Evolutionary conservation across 139 green algal species (phyloP).

Genomic region (Asterochloris sp.): DNA sequence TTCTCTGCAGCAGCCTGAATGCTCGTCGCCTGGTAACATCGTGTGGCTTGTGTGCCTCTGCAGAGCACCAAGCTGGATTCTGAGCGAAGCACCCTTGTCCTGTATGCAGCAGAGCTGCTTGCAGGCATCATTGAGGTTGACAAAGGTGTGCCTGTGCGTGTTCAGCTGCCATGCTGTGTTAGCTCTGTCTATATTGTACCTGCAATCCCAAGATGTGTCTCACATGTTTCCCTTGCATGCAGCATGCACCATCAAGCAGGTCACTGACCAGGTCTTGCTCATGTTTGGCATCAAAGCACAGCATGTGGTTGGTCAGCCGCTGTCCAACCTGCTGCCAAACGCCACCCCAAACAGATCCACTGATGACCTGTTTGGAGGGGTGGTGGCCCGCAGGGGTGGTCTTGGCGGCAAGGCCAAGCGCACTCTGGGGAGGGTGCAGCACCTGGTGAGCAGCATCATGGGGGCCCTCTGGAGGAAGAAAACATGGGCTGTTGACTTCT

Average conservation of each 20-base stretch:
- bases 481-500: too few species aligned
- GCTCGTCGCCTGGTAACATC: too few species aligned
- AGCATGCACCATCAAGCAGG: constrained; percentile 9
- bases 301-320: neutral
- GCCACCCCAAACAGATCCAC: constrained; percentile 1
- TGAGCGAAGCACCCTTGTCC: neutral
- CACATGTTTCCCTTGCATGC: neutral
- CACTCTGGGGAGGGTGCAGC: constrained; percentile 1
- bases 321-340: neutral
- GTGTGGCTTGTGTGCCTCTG: too few species aligned
- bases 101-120: constrained; percentile 11
- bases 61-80: too few species aligned
- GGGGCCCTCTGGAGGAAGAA: too few species aligned
- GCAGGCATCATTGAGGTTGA: constrained; percentile 8
- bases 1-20: too few species aligned
- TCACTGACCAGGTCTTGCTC: neutral
- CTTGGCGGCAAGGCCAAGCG: neutral
- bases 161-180: too few species aligned
- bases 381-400: neutral
- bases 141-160: neutral
- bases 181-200: too few species aligned
- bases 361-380: constrained; percentile 9
- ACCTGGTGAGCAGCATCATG: neutral
- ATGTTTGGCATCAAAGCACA: constrained; percentile 9
- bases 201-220: too few species aligned